Percentiles rank a stretch among this genome's conserved stretches.
Conservation (phyloP, 1,284 basidiomycete genomes). For the Cutaneotrichosporon arboriforme region DNA sequence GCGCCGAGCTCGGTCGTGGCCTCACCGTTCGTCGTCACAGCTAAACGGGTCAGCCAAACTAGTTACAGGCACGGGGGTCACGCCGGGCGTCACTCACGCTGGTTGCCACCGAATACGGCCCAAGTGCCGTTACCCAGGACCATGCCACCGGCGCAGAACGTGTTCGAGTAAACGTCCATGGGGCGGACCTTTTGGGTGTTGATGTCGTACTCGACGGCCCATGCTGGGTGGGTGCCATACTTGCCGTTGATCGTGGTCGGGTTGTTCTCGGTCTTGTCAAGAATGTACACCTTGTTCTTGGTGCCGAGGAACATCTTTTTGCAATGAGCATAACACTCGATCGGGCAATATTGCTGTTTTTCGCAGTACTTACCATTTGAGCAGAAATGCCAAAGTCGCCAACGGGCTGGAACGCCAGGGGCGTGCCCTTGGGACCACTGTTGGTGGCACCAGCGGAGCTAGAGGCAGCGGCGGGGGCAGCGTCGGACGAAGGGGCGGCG, state of each 20-base stretch:
- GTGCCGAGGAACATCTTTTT: constrained; percentile 51
- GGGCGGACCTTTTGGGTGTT: constrained; percentile 47
- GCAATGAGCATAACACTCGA: not conserved
- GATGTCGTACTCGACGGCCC: constrained; percentile 51
- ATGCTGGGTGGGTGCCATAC: constrained; percentile 43
- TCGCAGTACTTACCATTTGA: constrained; percentile 41
- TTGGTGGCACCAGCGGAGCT: no score
- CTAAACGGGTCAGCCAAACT: constrained; percentile 17
- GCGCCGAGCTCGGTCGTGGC: constrained; percentile 38
- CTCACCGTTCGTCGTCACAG: constrained; percentile 40
- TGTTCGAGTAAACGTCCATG: constrained; percentile 73
- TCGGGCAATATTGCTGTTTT: not conserved
- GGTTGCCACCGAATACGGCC: constrained; percentile 56
- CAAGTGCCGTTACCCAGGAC: constrained; percentile 54
- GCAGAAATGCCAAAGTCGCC: constrained; percentile 45
- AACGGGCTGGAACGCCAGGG: constrained; percentile 36
- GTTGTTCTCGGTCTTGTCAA: constrained; percentile 55
- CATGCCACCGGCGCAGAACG: constrained; percentile 60
- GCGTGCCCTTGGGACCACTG: constrained; percentile 12
- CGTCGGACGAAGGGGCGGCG: no score
- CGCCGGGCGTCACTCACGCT: constrained; percentile 56
- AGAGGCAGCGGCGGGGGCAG: no score
- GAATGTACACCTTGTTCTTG: constrained; percentile 51
- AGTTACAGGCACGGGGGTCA: constrained; percentile 28
- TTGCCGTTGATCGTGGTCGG: constrained; percentile 53